phyloP scores from a whole-genome alignment of 75 land plant genomes.

The Pinus tabuliformis region DNA sequence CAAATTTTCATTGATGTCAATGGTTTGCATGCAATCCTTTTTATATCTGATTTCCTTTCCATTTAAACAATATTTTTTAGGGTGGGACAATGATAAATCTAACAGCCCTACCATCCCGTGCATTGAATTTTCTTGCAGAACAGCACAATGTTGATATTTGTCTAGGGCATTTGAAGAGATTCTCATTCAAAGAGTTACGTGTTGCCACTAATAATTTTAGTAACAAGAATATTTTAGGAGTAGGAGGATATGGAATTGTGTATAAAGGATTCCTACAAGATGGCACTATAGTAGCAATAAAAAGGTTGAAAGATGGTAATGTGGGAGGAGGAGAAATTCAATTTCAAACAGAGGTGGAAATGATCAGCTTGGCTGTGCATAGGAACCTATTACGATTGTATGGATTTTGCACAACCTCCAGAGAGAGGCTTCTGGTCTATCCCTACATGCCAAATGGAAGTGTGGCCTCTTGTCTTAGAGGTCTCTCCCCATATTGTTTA shows the following conservation, averaged over 20 bases:
- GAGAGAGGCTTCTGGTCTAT: slow-evolving; percentile 84
- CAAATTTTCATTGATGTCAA: slow-evolving; percentile 67
- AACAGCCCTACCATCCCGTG: not conserved
- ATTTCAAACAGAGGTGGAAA: slow-evolving; percentile 91
- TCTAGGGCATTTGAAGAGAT: slow-evolving; percentile 74
- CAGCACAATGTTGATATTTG: slow-evolving; percentile 67
- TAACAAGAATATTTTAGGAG: slow-evolving; percentile 60
- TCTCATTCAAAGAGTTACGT: slow-evolving; percentile 70
- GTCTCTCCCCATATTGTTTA: slow-evolving; percentile 12
- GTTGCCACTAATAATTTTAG: slow-evolving; percentile 60
- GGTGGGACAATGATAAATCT: not conserved
- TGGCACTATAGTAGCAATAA: slow-evolving; percentile 59
- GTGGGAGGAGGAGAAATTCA: slow-evolving; percentile 74
- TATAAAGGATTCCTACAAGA: slow-evolving; percentile 59
- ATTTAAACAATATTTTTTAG: not conserved
- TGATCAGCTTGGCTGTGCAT: slow-evolving; percentile 86
- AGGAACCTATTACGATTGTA: slow-evolving; percentile 73
- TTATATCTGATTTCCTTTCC: not conserved
- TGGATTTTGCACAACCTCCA: slow-evolving; percentile 83
- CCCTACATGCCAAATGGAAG: slow-evolving; percentile 93
- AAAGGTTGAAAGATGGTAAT: slow-evolving; percentile 72
- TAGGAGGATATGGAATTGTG: slow-evolving; percentile 78
- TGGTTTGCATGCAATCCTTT: slow-evolving; percentile 26
- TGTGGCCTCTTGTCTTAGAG: slow-evolving; percentile 89
- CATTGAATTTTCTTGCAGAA: slow-evolving; percentile 39